Evolutionary conservation across 495 filamentous ascomycete species (phyloP).

Genomic region (Penicillium canescens): DNA sequence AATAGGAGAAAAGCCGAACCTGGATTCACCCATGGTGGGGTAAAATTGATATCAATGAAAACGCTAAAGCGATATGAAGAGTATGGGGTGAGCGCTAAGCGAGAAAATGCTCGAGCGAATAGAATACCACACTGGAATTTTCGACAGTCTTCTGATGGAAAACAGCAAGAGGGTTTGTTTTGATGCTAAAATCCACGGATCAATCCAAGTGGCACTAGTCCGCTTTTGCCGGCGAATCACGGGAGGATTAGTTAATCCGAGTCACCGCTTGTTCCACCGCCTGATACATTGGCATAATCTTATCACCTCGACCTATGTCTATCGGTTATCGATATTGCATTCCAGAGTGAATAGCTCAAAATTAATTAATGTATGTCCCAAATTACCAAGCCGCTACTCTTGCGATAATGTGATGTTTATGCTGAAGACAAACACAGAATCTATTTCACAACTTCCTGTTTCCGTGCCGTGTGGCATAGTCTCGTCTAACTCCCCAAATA

Average conservation of each 20-base stretch:
- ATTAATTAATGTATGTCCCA: neutral
- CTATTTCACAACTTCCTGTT: slow-evolving; percentile 8
- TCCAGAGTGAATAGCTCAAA: too few species aligned
- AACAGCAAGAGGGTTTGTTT: slow-evolving; percentile 36
- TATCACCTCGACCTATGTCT: neutral
- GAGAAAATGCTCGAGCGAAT: slow-evolving; percentile 1
- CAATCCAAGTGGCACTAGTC: slow-evolving; percentile 29
- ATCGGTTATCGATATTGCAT: too few species aligned
- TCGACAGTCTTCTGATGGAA: slow-evolving; percentile 23
- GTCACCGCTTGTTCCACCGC: neutral
- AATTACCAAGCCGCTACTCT: neutral
- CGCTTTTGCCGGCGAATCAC: slow-evolving; percentile 30
- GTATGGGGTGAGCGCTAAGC: slow-evolving; percentile 5
- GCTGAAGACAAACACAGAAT: neutral
- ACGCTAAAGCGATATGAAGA: slow-evolving; percentile 1
- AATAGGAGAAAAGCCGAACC: slow-evolving; percentile 39
- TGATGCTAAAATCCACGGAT: slow-evolving; percentile 48
- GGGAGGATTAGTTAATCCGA: slow-evolving; percentile 16
- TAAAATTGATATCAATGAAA: slow-evolving; percentile 21
- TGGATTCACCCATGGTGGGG: slow-evolving; percentile 58
- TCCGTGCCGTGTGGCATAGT: slow-evolving; percentile 2
- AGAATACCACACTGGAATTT: slow-evolving; percentile 14
- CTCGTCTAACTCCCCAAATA: slow-evolving; percentile 12
- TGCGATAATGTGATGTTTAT: neutral
- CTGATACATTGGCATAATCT: neutral